Evolutionary conservation across 1,139 yeast genomes (phyloP), one percentile per base, ranked within the genome.

Genomic region (Blastobotrys illinoisensis): DNA sequence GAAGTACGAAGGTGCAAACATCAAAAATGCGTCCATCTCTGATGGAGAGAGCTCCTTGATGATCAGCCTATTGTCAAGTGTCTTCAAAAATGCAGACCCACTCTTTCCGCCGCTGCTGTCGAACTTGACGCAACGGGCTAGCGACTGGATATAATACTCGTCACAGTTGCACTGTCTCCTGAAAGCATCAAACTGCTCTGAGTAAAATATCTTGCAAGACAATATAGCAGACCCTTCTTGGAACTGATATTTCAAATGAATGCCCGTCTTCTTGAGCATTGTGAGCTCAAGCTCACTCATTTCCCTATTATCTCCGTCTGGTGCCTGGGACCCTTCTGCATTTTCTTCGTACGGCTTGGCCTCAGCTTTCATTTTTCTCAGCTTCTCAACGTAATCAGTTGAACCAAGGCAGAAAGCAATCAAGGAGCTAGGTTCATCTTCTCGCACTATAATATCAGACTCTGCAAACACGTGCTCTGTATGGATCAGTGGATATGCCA

Each of bases 141-240:
- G 78, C 69, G 97, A 89, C 68, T 90, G 97, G 46, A 93, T 82
- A 62, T 86, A 93, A 61, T 80, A 80, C 4, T 81, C 86, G 56
- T 85, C 83, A 58, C 86, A 82, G 0, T 89, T 91, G 74, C 97
- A 91, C 19, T 88, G 85, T 56, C 81, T 78, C 56, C 99, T 76
- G 61, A 95, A 83, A 0, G 98, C 98, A 66, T 91, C 97, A 73
- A 95, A 95, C 67, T 95, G 99, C 64, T 91, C 99, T 4, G 96
- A 88, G 73, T 87, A 95, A 67, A 93, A 95, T 6, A 95, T 87
- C 70, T 93, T 93, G 70, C 99, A 95, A 4, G 97, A 87, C 61
- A 93, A 77, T 21, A 80, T 81, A 0, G 96, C 88, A 24, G 82
- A 79, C 0, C 93, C 95, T 68, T 91, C 97, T 59, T 86, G 87